Evolutionary conservation across 345 rosid genomes (phyloP).

Genomic region (Chamaenerion angustifolium): DNA sequence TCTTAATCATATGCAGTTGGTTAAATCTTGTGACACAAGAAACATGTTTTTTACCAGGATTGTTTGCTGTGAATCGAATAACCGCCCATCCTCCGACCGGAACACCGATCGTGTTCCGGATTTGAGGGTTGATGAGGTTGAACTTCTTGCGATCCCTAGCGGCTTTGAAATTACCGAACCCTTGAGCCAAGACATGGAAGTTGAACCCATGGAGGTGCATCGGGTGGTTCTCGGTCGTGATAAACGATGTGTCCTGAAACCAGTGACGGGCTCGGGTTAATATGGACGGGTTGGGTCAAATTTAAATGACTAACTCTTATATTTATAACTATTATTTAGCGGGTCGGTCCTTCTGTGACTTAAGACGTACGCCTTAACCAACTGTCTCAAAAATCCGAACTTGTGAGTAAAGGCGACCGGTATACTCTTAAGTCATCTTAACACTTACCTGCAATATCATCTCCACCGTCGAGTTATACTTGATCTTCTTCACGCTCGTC

Average conservation of each 20-base stretch:
- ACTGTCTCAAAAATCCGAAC: too few species aligned
- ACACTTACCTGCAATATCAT: constrained; percentile 39
- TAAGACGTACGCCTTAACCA: too few species aligned
- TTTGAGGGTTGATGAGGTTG: constrained; percentile 52
- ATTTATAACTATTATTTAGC: too few species aligned
- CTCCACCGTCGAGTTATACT: constrained; percentile 65
- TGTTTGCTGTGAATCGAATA: constrained; percentile 61
- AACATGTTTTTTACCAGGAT: constrained; percentile 43
- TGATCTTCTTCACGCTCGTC: constrained; percentile 48
- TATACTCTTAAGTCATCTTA: too few species aligned
- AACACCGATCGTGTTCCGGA: constrained; percentile 65
- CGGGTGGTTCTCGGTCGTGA: constrained; percentile 63
- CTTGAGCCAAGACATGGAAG: constrained; percentile 85
- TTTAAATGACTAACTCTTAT: too few species aligned
- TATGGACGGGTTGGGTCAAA: too few species aligned
- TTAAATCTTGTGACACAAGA: background rate
- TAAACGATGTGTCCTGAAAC: constrained; percentile 42
- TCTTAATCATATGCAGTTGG: too few species aligned
- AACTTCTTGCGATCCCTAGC: constrained; percentile 27
- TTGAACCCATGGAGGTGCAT: constrained; percentile 80
- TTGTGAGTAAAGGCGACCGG: too few species aligned
- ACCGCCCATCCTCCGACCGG: constrained; percentile 93
- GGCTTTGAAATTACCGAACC: constrained; percentile 67
- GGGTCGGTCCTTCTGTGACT: too few species aligned
- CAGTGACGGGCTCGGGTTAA: too few species aligned